Base-by-base conservation (phyloP, 768 basidiomycete species). In the Austroboletus festivus region DNA sequence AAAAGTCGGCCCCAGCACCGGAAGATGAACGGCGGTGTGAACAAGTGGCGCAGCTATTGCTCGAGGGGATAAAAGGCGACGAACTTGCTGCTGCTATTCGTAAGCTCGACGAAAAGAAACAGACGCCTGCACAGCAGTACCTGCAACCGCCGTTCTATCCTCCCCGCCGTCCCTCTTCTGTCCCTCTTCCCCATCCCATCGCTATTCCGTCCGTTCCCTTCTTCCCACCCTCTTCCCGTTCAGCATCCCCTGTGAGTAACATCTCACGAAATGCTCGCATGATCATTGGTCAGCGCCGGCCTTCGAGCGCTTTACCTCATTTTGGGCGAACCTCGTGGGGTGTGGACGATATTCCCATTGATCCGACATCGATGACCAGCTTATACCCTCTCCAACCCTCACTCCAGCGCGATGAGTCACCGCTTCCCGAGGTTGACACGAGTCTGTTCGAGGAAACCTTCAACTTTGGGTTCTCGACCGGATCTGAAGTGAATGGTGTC, bases 21-120 rank as follows among this genome's bases (percentile, higher is more conserved):
- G 61, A 64, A 38, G 64, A 70, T 19, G 67, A 68, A 22, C 54
- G 59, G 2, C 65, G 70, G 1, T 67, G 65, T 35, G 73, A 85
- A 47, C 77, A 80, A 42, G 81, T 86, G 13, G 82, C 85, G 0
- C 75, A 77, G 50, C 65, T 86, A 7, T 69, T 86, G 0, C 72
- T 87, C 2, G 78, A 81, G 38, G 85, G 85, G 3, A 85, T 81
- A 67, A 85, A 85, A 61, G 85, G 85, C 33, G 80, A 82, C 23
- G 77, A 83, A 54, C 78, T 86, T 26, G 82, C 81, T 0, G 75
- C 71, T 40, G 83, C 82, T 1, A 75, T 85, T 15, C 73, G 78
- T n/a, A 62, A 64, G 50, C 70, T 83, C 11, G 83, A 85, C 38
- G 54, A 60, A 39, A 44, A 40, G 0, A 60, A 55, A 38, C 10